Conservation (phyloP, 495 filamentous ascomycete species). For the Penicillium coprophilum region DNA sequence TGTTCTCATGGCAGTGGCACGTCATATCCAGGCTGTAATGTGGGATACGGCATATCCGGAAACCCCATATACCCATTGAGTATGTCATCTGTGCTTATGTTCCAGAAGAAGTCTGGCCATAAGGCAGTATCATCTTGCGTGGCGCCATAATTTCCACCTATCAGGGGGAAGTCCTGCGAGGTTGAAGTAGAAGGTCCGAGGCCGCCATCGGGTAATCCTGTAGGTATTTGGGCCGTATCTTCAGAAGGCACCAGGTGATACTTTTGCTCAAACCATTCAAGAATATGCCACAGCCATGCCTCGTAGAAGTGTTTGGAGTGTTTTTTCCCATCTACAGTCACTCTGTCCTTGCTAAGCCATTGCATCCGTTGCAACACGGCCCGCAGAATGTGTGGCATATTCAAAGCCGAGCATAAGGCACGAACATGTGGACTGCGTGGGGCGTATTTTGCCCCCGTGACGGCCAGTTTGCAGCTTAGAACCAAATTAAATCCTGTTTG, state of each 20-base stretch:
- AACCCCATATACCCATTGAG: slow-evolving; percentile 1
- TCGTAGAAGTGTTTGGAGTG: slow-evolving; percentile 8
- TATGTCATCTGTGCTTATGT: slow-evolving; percentile 8
- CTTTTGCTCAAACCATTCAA: slow-evolving; percentile 9
- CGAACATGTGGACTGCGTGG: slow-evolving; percentile 4
- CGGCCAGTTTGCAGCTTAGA: slow-evolving; percentile 7
- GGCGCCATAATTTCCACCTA: not conserved
- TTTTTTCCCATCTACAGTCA: not conserved
- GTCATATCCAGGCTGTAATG: not conserved
- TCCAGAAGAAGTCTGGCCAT: slow-evolving; percentile 6
- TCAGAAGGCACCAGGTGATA: slow-evolving; percentile 1
- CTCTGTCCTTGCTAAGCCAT: slow-evolving; percentile 2
- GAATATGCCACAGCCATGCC: slow-evolving; percentile 1
- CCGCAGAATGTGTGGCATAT: slow-evolving; percentile 1
- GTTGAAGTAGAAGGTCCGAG: not conserved
- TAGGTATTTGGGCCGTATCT: not conserved
- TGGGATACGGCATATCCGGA: slow-evolving; percentile 5
- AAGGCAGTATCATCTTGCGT: not conserved
- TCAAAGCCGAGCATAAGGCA: slow-evolving; percentile 10
- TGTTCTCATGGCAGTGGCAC: slow-evolving; percentile 1
- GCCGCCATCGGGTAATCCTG: not conserved
- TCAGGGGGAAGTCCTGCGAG: not conserved
- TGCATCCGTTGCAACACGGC: not conserved
- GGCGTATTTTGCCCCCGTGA: slow-evolving; percentile 3
- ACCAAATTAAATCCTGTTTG: slow-evolving; percentile 9